Base-by-base conservation (phyloP, 768 basidiomycete genomes). In the Baorangia bicolor region DNA sequence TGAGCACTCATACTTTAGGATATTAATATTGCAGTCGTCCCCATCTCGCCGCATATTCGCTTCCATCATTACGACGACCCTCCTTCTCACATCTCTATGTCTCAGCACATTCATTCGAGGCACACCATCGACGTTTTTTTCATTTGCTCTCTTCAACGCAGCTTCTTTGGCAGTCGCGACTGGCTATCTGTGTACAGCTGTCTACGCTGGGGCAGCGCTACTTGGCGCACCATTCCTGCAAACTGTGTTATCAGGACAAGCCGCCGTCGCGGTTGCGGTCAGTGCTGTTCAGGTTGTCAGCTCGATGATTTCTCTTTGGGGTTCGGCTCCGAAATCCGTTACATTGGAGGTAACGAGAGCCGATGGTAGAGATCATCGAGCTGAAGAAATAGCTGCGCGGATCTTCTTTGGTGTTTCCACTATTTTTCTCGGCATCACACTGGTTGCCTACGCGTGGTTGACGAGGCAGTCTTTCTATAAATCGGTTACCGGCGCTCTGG, bases 181-280 rank as follows among this genome's bases (percentile, higher is more conserved):
- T 0, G 82, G 88, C 9, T 94, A 88, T 66, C 79, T 94, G 20
- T 90, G 89, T 61, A 88, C 86, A 0, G 80, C 92, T 12, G 78
- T 88, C 40, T 81, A 91, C 30, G 91, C 88, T 0, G 80, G 91
- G n/a, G 90, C 92, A 3, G 85, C 91, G 0, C 73, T 92, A 5
- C 90, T 93, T 61, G 94, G 93, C 0, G 80, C 84, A 2, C 69
- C 78, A 8, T 85, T 85, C 13, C 80, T 94, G 49, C 88, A 94
- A 68, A 77, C 83, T 25, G 76, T 90, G 67, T 82, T 94, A 78
- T 84, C 91, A 3, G 93, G 92, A 12, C 91, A 94, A 71, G 93
- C 89, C 1, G 90, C 88, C 0, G 83, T 94, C 2, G 94, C 86
- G 0, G 90, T 95, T 13, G 85, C 83, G 1, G 85, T 94, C 58